phyloP scores from a whole-genome alignment of 768 basidiomycete genomes.

The Artomyces pyxidatus region DNA sequence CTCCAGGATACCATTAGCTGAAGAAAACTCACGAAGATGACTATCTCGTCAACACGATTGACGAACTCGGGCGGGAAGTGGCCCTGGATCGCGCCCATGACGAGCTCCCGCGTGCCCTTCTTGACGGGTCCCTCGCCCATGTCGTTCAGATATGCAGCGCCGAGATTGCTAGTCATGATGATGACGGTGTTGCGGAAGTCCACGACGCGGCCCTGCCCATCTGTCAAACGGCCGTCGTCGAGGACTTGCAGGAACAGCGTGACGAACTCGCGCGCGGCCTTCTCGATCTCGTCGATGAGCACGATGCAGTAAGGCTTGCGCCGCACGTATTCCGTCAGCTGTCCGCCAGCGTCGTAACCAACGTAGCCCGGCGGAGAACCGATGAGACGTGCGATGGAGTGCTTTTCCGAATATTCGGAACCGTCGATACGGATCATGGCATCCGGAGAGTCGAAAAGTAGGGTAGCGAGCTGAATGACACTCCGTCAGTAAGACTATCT shows the following conservation, averaged over 20 bases:
- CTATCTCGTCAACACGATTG: slow-evolving; percentile 82
- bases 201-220: slow-evolving; percentile 84
- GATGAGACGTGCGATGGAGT: slow-evolving; percentile 64
- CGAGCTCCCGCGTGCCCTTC: slow-evolving; percentile 49
- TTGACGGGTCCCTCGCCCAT: slow-evolving; percentile 65
- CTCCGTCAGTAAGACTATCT: too few relatives aligned
- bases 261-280: slow-evolving; percentile 65
- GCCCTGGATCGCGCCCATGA: slow-evolving; percentile 69
- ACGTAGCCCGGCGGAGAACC: slow-evolving; percentile 84
- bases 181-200: slow-evolving; percentile 90
- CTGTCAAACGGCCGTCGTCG: slow-evolving; percentile 88
- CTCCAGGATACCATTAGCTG: slow-evolving; percentile 5
- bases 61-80: slow-evolving; percentile 94
- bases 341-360: slow-evolving; percentile 84
- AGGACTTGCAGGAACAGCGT: slow-evolving; percentile 77
- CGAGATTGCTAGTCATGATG: slow-evolving; percentile 92
- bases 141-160: slow-evolving; percentile 68
- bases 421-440: slow-evolving; percentile 92
- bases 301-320: slow-evolving; percentile 86
- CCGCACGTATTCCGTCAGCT: slow-evolving; percentile 88
- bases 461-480: slow-evolving; percentile 64
- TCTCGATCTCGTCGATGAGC: slow-evolving; percentile 86
- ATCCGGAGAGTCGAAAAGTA: slow-evolving; percentile 86
- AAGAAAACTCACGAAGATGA: slow-evolving; percentile 50
- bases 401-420: slow-evolving; percentile 86